A percentile compares a stretch with the other conserved stretches of the same genome.
Evolutionary conservation across 129 eudicot species (phyloP).

Genomic region (Tagetes patula): DNA sequence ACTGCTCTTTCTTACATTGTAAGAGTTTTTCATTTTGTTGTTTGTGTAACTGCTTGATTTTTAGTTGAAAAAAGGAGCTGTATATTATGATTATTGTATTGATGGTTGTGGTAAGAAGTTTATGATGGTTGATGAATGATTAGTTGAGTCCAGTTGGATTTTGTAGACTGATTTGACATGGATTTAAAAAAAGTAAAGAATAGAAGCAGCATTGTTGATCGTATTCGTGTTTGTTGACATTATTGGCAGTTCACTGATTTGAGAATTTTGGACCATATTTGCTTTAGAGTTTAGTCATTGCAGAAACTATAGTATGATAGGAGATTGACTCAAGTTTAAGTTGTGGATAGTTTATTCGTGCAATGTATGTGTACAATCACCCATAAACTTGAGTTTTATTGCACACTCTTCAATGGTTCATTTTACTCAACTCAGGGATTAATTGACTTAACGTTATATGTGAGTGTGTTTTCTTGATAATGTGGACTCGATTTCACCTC

Average conservation of each 20-base stretch:
- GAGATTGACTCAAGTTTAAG: slow-evolving; percentile 8
- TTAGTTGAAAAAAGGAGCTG: not conserved
- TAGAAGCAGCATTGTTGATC: slow-evolving; percentile 19
- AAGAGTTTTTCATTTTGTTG: slow-evolving; percentile 46
- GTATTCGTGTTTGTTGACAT: slow-evolving; percentile 5
- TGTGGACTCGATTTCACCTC: slow-evolving; percentile 21
- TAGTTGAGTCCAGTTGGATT: not conserved
- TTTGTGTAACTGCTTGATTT: not conserved
- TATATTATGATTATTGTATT: slow-evolving; percentile 1
- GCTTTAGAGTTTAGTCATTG: not conserved
- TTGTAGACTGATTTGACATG: not conserved
- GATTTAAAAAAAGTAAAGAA: not conserved
- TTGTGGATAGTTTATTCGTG: not conserved
- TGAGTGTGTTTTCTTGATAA: slow-evolving; percentile 6
- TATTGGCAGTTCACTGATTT: not conserved
- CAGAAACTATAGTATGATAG: not conserved
- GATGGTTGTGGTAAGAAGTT: not conserved
- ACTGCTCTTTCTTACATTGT: slow-evolving; percentile 88
- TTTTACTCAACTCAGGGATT: not conserved
- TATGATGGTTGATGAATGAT: slow-evolving; percentile 12
- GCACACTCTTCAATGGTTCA: not conserved
- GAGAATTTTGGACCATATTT: not conserved
- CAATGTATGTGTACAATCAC: slow-evolving; percentile 2
- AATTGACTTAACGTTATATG: too few species aligned
- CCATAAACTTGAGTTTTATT: slow-evolving; percentile 6